These are phyloP conservation scores for Colletotrichum destructivum DNA, from an alignment of 2,329 filamentous ascomycete species.

Conservation along the genomic window DNA sequence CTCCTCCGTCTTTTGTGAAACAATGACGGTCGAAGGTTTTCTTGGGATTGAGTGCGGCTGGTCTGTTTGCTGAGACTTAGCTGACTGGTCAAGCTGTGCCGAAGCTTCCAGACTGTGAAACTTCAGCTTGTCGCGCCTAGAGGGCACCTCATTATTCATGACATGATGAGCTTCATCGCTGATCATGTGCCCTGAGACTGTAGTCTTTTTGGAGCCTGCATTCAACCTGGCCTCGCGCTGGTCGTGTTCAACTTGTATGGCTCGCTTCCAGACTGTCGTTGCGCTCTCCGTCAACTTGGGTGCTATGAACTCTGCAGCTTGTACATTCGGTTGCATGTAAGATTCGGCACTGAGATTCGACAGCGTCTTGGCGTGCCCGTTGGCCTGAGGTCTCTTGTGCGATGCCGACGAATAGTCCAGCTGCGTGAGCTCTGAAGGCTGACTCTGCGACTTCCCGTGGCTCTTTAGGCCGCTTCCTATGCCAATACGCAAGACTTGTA, in stretches of 20 bases:
- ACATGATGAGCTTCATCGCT: slow-evolving; percentile 34
- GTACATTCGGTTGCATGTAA: slow-evolving; percentile 20
- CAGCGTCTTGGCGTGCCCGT: slow-evolving; percentile 35
- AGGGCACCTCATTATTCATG: background rate
- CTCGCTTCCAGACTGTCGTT: slow-evolving; percentile 49
- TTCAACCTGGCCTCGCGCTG: slow-evolving; percentile 17
- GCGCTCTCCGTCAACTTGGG: slow-evolving; percentile 45
- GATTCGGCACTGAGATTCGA: slow-evolving; percentile 44
- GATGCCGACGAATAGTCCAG: slow-evolving; percentile 2
- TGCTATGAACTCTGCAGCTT: slow-evolving; percentile 19
- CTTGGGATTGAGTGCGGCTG: background rate
- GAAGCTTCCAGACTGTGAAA: background rate
- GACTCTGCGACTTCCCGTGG: slow-evolving; percentile 32
- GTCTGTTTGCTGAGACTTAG: slow-evolving; percentile 29
- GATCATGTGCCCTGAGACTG: slow-evolving; percentile 36
- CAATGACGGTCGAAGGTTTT: background rate
- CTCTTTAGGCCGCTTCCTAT: slow-evolving; percentile 8
- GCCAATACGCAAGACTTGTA: slow-evolving; percentile 20
- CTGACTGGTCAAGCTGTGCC: slow-evolving; percentile 2
- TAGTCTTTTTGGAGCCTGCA: background rate
- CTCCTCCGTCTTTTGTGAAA: background rate
- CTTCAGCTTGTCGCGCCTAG: background rate
- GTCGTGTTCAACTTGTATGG: slow-evolving; percentile 46
- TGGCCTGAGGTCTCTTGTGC: slow-evolving; percentile 4
- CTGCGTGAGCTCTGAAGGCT: slow-evolving; percentile 6